phyloP scores from a whole-genome alignment of 1,139 yeast species.

The Suzukiozyma palmioleophila region DNA sequence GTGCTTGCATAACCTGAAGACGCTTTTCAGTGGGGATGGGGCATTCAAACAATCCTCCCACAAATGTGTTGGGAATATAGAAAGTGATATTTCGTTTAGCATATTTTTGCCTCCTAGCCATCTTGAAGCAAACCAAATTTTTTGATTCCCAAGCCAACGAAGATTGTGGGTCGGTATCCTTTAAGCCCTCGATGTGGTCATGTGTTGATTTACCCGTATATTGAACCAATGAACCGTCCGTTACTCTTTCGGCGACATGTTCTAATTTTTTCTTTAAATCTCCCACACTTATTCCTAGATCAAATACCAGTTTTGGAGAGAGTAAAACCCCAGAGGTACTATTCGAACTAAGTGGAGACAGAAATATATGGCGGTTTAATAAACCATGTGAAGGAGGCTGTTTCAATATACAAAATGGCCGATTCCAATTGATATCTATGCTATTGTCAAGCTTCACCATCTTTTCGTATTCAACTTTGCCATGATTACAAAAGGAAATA shows the following conservation, averaged over 20 bases:
- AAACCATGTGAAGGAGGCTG: conserved; percentile 13
- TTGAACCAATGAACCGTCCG: conserved; percentile 19
- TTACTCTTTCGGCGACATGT: conserved; percentile 16
- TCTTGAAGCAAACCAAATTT: conserved; percentile 49
- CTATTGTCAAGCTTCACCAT: conserved; percentile 28
- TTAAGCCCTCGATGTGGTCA: conserved; percentile 18
- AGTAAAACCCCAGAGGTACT: background rate
- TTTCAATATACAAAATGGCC: conserved; percentile 45
- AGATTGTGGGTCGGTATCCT: conserved; percentile 18
- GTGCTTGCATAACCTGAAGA: conserved; percentile 14
- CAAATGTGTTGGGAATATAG: conserved; percentile 55
- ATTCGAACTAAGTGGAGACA: background rate
- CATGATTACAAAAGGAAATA: conserved; percentile 53
- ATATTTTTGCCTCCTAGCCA: conserved; percentile 61
- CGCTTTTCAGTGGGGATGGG: conserved; percentile 25
- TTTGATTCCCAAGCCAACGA: conserved; percentile 27
- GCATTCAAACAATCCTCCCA: conserved; percentile 66
- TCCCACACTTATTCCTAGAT: background rate
- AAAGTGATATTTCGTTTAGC: conserved; percentile 45
- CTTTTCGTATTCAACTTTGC: conserved; percentile 46
- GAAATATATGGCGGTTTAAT: background rate
- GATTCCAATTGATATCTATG: conserved; percentile 49
- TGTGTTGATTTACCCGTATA: conserved; percentile 22
- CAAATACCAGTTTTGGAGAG: background rate
- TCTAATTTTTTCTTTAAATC: conserved; percentile 15